Evolutionary conservation across 129 eudicot genomes (phyloP).

Genomic region (Kitagawia praeruptora): DNA sequence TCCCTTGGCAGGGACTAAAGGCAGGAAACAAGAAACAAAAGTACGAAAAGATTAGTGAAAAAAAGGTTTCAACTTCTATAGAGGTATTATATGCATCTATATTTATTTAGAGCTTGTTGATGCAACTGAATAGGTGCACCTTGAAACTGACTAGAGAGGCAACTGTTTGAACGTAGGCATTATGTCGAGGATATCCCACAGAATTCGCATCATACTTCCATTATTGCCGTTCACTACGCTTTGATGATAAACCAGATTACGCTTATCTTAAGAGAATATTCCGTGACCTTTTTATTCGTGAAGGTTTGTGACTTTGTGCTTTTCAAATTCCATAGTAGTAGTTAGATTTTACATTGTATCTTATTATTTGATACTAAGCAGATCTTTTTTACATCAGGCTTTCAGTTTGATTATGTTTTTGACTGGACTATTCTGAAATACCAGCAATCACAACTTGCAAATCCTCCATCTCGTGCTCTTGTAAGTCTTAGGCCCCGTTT

Average conservation of each 20-base stretch:
- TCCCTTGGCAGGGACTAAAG: constrained; percentile 98
- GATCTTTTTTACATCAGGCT: constrained; percentile 37
- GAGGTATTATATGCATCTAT: constrained; percentile 58
- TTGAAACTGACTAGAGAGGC: constrained; percentile 6
- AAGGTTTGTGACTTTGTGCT: constrained; percentile 42
- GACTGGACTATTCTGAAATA: constrained; percentile 98
- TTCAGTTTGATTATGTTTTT: constrained; percentile 92
- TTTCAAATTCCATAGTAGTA: not conserved
- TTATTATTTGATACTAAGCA: not conserved
- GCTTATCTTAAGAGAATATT: constrained; percentile 89
- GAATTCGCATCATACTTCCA: constrained; percentile 98
- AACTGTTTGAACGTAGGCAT: constrained; percentile 36
- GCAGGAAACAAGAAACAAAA: constrained; percentile 96
- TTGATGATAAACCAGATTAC: constrained; percentile 96
- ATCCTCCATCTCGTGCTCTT: constrained; percentile 89
- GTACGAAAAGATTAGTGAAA: constrained; percentile 89
- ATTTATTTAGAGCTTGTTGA: not conserved
- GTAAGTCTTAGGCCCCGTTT: too few relatives aligned
- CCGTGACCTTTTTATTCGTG: constrained; percentile 98
- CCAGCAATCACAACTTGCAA: constrained; percentile 94
- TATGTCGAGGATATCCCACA: constrained; percentile 93
- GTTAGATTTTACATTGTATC: not conserved
- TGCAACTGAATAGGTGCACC: not conserved
- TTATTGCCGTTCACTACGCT: constrained; percentile 84
- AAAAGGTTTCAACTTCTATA: constrained; percentile 86